Conservation (phyloP, 106 monocot genomes). For the Alisma plantagoaquatica region DNA sequence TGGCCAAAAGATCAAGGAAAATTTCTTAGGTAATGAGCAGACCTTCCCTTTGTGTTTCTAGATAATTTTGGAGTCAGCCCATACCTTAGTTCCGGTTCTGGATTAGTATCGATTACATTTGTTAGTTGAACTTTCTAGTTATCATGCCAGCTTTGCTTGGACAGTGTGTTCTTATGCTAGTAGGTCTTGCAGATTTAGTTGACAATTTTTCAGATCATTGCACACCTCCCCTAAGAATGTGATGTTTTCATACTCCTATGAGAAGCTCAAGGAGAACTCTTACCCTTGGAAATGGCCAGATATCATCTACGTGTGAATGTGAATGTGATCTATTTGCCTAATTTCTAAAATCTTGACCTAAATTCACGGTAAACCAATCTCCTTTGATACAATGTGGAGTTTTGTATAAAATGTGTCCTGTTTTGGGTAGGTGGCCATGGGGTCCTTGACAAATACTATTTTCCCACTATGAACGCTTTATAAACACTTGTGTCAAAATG, state of each 20-base stretch:
- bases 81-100: too few species aligned
- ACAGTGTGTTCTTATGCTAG: background rate
- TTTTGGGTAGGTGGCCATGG: too few species aligned
- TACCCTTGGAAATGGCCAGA: too few species aligned
- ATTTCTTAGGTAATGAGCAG: conserved; percentile 72
- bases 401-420: background rate
- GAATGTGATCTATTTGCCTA: too few species aligned
- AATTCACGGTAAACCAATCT: background rate
- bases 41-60: too few species aligned
- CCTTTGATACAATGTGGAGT: background rate
- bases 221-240: too few species aligned
- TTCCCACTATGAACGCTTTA: background rate
- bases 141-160: too few species aligned
- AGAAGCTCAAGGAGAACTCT: background rate
- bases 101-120: too few species aligned
- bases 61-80: background rate
- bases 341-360: background rate
- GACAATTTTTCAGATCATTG: too few species aligned
- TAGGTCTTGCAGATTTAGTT: background rate
- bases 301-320: too few species aligned
- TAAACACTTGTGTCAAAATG: background rate
- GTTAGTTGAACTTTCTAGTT: too few species aligned
- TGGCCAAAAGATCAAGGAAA: conserved; percentile 75
- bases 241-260: too few species aligned
- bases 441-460: background rate